phyloP scores from a whole-genome alignment of 345 rosid species.

The Eucalyptus pauciflora region DNA sequence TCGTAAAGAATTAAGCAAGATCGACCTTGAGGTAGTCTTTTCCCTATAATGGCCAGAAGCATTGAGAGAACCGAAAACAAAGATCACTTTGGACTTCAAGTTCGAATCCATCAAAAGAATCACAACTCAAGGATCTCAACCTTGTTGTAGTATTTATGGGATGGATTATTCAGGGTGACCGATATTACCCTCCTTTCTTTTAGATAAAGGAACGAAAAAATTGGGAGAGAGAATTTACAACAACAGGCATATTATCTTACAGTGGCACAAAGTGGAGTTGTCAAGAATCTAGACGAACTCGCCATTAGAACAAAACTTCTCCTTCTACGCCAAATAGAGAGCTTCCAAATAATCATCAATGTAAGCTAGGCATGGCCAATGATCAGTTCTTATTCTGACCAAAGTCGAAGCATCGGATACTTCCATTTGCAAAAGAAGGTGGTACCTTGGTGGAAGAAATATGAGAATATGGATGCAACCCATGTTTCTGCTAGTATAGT shows the following conservation, averaged over 20 bases:
- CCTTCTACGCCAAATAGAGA: constrained; percentile 36
- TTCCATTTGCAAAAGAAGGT: constrained; percentile 91
- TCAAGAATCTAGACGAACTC: neutral
- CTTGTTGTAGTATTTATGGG: neutral
- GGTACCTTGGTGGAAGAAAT: constrained; percentile 91
- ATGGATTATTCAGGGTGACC: neutral
- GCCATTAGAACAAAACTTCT: neutral
- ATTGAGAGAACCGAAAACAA: neutral
- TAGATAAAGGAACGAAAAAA: neutral
- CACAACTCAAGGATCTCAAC: neutral
- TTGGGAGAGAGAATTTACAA: neutral
- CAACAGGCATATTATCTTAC: neutral
- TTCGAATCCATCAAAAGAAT: neutral
- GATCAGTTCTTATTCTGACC: constrained; percentile 87
- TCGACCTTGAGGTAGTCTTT: neutral
- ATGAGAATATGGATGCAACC: constrained; percentile 66
- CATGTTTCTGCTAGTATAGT: constrained; percentile 36
- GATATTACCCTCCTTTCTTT: neutral
- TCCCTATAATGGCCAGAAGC: neutral
- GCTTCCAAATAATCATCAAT: constrained; percentile 93
- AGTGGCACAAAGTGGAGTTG: neutral
- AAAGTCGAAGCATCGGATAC: constrained; percentile 66
- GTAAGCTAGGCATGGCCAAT: constrained; percentile 98
- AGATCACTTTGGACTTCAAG: neutral
- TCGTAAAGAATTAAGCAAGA: neutral